Conservation (phyloP, 163 green algal species). For the Chlamydomonas reinhardtii region DNA sequence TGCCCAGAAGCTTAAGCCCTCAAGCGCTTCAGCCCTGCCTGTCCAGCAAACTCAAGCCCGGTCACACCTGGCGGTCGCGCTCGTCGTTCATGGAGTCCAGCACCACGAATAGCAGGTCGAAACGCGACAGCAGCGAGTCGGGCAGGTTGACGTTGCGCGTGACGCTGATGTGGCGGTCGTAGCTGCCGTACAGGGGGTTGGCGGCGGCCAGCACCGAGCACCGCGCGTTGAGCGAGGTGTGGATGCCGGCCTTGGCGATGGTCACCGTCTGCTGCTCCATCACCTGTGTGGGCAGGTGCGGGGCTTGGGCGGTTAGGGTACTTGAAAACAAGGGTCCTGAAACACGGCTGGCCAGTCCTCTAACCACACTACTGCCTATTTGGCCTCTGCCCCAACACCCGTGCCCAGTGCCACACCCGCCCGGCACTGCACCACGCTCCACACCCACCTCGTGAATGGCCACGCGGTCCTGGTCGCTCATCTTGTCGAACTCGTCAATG, state of each 20-base stretch:
- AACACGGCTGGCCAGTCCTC: no score
- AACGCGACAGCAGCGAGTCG: slow-evolving; percentile 97
- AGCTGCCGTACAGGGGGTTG: slow-evolving; percentile 97
- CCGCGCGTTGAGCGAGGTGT: slow-evolving; percentile 95
- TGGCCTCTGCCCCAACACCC: no score
- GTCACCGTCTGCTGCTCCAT: slow-evolving; percentile 99
- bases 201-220: slow-evolving; percentile 97
- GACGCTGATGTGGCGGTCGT: slow-evolving; percentile 90
- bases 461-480: slow-evolving; percentile 97
- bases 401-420: no score
- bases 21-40: no score
- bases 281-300: slow-evolving; percentile 63
- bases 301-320: neutral
- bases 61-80: slow-evolving; percentile 81
- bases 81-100: slow-evolving; percentile 91
- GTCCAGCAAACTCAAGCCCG: no score
- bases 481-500: slow-evolving; percentile 99
- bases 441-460: slow-evolving; percentile 95
- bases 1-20: no score
- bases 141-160: slow-evolving; percentile 97
- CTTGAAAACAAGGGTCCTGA: no score
- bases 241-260: slow-evolving; percentile 99
- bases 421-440: no score
- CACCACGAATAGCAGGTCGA: slow-evolving; percentile 98
- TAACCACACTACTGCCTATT: no score